Base-by-base conservation (phyloP, 2,329 filamentous ascomycete species). In the Trichoderma sp. region DNA sequence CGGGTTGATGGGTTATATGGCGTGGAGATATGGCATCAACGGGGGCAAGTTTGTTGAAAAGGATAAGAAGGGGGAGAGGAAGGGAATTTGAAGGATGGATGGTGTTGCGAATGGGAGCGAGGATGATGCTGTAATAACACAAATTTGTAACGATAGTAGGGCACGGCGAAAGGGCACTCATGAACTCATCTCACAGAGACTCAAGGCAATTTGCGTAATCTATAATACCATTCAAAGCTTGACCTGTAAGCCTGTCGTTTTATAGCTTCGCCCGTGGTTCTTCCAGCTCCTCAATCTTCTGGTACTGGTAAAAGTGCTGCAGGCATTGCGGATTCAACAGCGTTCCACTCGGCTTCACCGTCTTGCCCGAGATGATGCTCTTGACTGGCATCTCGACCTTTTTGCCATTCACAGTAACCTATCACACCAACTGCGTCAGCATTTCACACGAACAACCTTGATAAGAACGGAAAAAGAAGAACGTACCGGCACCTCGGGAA, bases 371-470 rank as follows among this genome's bases (percentile, higher is more conserved):
- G 1, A 95, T 89, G 70, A 95, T 95, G 74, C 92, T 90, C 80
- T 95, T 95, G 34, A 95, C 90, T 0, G 92, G 92, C 63, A 95
- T 73, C 76, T 95, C 92, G 4, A 95, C 92, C 78, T 95, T 95
- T 77, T 95, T 95, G 59, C 92, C 79, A 75, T 94, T 95, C 70
- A 95, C 88, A 0, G 92, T 95, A 0, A 89, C 91, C 88, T 93
- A 7, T 22, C 39, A 1, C 10, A 13, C 2, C 42, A 13, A 8
- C 19, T 6, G 15, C 76, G 56, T 77, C 37, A 78, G 73, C 19
- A 12, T 35, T 5, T 50, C n/a, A 22, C 3, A 15, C 29, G 4
- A 57, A 3, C 27, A 54, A 12, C 8, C 13, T 48, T 0, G 9
- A 13, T 12, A 45, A 35, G 1, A 12, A 5, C 1, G 8, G 35